These are phyloP conservation scores for Atkinsonella hypoxylon DNA, from an alignment of 2,329 filamentous ascomycete species.

Conservation along the genomic window DNA sequence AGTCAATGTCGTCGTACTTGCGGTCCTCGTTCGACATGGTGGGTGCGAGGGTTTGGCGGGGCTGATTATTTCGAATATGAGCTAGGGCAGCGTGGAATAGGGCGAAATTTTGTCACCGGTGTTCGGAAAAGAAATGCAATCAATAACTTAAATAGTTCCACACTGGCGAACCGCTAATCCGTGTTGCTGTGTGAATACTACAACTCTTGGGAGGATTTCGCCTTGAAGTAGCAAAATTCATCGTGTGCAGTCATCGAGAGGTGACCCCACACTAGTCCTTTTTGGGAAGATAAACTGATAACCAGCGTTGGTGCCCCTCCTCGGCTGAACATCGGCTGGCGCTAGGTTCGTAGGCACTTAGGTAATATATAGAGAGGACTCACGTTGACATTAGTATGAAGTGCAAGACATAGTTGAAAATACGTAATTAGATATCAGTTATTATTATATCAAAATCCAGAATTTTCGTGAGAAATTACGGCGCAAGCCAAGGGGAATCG, in stretches of 20 bases:
- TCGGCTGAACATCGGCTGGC: slow-evolving; percentile 18
- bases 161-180: neutral
- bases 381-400: too few species aligned
- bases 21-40: slow-evolving; percentile 47
- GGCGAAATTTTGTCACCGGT: neutral
- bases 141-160: neutral
- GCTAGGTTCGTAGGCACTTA: neutral
- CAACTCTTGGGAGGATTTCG: slow-evolving; percentile 16
- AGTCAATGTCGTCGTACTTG: slow-evolving; percentile 63
- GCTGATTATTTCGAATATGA: slow-evolving; percentile 10
- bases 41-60: slow-evolving; percentile 14
- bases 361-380: too few species aligned
- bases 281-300: slow-evolving; percentile 27
- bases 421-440: too few species aligned
- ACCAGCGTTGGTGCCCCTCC: slow-evolving; percentile 22
- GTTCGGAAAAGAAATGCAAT: neutral
- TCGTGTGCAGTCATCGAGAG: slow-evolving; percentile 26
- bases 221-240: slow-evolving; percentile 28
- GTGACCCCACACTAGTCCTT: slow-evolving; percentile 28
- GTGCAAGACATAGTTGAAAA: too few species aligned
- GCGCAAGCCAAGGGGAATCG: too few species aligned
- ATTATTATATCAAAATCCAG: too few species aligned
- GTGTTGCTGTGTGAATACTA: slow-evolving; percentile 7
- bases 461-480: too few species aligned
- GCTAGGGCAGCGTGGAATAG: neutral